phyloP scores from a whole-genome alignment of 2,329 filamentous ascomycete genomes.

The Helotiales sp. region DNA sequence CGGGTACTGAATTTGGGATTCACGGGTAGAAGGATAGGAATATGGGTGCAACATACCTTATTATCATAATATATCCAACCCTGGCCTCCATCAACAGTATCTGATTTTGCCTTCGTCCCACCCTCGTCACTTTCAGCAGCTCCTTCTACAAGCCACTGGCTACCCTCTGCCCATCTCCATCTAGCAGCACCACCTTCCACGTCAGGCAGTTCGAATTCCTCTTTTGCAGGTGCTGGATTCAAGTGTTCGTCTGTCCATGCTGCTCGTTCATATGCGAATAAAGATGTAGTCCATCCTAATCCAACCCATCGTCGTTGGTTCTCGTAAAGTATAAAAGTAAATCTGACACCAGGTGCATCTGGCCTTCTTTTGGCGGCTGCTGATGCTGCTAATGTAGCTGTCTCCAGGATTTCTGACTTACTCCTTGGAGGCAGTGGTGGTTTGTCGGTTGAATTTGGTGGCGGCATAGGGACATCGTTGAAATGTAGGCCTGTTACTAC shows the following conservation, averaged over 20 bases:
- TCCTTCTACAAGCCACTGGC: conserved; percentile 86
- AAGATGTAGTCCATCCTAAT: conserved; percentile 88
- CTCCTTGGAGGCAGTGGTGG: conserved; percentile 41
- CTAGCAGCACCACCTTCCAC: conserved; percentile 65
- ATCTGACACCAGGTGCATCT: conserved; percentile 82
- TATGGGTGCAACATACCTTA: conserved; percentile 68
- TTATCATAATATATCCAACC: conserved; percentile 99
- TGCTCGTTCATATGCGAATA: conserved; percentile 88
- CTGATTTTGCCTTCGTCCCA: conserved; percentile 47
- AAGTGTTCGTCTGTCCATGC: conserved; percentile 97
- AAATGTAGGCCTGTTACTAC: conserved; percentile 83
- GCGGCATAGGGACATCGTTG: conserved; percentile 51
- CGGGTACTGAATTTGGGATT: no score
- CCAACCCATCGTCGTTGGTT: conserved; percentile 96
- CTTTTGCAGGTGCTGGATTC: conserved; percentile 76
- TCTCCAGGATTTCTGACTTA: conserved; percentile 31
- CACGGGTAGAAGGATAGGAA: background rate
- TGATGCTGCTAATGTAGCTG: conserved; percentile 44
- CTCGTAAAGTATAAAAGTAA: conserved; percentile 95
- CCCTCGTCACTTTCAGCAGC: conserved; percentile 58
- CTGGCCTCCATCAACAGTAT: conserved; percentile 54
- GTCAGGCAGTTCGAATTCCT: conserved; percentile 71
- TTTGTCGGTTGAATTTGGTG: conserved; percentile 35
- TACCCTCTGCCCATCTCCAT: conserved; percentile 85
- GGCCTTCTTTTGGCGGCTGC: conserved; percentile 44